Evolutionary conservation across 805 yeast genomes (phyloP), one percentile per base, ranked within the genome.

Genomic region (Metschnikowia colocasiae): DNA sequence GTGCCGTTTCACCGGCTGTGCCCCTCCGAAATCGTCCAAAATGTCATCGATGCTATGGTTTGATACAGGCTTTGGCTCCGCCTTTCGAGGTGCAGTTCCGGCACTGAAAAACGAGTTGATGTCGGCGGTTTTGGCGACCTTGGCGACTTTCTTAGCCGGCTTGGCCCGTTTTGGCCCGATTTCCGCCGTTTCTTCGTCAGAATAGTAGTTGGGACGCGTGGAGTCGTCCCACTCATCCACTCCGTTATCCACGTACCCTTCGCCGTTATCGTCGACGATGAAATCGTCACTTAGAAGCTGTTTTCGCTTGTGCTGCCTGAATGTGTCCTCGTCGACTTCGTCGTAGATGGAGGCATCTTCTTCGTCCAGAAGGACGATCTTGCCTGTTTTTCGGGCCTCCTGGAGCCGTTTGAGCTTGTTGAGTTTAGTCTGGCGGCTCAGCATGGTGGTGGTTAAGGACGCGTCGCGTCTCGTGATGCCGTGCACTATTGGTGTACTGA

Each of bases 181-280:
- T 63, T 13, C 60, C 3, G 63, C 74, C 1, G 69, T 75, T 18
- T 76, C 81, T 29, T 79, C 85, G 35, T 80, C 85, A n/a, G 81
- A 77, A 50, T 75, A 76, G 57, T 78, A 79, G 44, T 73, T 68
- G 36, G 76, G 78, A 45, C 73, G 70, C 46, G 72, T 61, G 29
- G 72, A 65, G 33, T 71, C 75, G 49, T 83, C 95, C 91, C 95
- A 89, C 50, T 89, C 96, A 58, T 92, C 95, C 6, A 77, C 87
- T 48, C 99, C 99, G 36, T 86, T 86, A 58, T 94, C 98, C 1
- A 89, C 91, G 60, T 92, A 92, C 0, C 97, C 98, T 54, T 84
- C 85, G 26, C 97, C 97, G 55, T 86, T 82, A 63, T 92, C 98
- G 62, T 90, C 97, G 2, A 89, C 95, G 31, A 92, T 94, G 62